Evolutionary conservation across 1,284 basidiomycete genomes (phyloP).

Genomic region (Ceratobasidium sp.): DNA sequence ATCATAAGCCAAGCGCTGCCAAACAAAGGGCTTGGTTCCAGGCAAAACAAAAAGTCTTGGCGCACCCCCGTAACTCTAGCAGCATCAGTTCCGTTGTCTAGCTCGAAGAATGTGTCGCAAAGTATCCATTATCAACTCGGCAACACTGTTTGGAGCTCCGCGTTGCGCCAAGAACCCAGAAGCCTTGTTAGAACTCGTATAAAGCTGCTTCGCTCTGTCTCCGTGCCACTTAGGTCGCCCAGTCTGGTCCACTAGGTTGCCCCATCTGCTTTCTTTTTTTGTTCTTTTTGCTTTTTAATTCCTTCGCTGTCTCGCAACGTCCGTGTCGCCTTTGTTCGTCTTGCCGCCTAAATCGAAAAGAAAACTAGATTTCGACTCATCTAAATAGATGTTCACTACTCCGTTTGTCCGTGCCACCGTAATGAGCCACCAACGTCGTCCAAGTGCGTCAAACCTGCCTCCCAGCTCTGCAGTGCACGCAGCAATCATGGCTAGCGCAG

Average conservation of each 20-base stretch:
- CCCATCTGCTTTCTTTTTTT: slow-evolving; percentile 43
- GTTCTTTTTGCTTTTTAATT: slow-evolving; percentile 22
- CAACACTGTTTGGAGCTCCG: slow-evolving; percentile 10
- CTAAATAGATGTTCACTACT: slow-evolving; percentile 36
- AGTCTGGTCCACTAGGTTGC: slow-evolving; percentile 45
- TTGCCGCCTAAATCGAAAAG: not conserved
- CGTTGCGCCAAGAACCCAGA: slow-evolving; percentile 25
- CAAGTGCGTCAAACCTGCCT: slow-evolving; percentile 34
- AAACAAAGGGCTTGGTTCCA: too few relatives aligned
- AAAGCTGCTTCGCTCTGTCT: not conserved
- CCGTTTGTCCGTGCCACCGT: slow-evolving; percentile 37
- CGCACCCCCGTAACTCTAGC: not conserved
- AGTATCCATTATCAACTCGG: slow-evolving; percentile 2
- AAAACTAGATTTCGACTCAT: not conserved
- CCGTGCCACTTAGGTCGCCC: slow-evolving; percentile 21
- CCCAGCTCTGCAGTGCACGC: slow-evolving; percentile 31
- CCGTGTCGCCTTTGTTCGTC: not conserved
- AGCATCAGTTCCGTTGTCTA: not conserved
- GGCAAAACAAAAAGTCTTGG: slow-evolving; percentile 42
- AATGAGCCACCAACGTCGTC: slow-evolving; percentile 41
- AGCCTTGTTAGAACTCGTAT: slow-evolving; percentile 7
- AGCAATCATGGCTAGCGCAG: slow-evolving; percentile 24
- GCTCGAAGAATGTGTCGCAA: slow-evolving; percentile 5
- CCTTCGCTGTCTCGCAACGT: not conserved
- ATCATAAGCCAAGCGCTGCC: too few relatives aligned